phyloP scores from a whole-genome alignment of 768 basidiomycete genomes.

The Ephemerocybe angulata region DNA sequence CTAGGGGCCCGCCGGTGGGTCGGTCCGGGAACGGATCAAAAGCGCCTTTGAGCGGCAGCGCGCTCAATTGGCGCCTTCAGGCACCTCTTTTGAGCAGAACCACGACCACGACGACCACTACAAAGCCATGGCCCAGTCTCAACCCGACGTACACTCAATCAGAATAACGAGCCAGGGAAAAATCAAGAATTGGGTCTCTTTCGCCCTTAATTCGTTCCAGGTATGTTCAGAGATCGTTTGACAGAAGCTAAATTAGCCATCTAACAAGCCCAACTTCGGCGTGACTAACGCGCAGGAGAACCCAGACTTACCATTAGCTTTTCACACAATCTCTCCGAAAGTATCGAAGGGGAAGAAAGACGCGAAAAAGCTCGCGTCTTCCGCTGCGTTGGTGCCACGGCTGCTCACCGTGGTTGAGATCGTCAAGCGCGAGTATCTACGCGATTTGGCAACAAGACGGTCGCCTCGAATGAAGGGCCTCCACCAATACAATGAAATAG shows the following conservation, averaged over 20 bases:
- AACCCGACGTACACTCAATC: slow-evolving; percentile 16
- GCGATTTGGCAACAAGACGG: slow-evolving; percentile 40
- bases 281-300: slow-evolving; percentile 40
- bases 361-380: slow-evolving; percentile 24
- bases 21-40: too few relatives aligned
- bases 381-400: slow-evolving; percentile 45
- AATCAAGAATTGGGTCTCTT: slow-evolving; percentile 48
- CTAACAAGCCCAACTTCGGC: background rate
- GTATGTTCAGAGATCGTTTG: slow-evolving; percentile 26
- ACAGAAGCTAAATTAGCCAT: background rate
- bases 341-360: slow-evolving; percentile 2
- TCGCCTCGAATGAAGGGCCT: slow-evolving; percentile 49
- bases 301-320: slow-evolving; percentile 44
- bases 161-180: slow-evolving; percentile 58
- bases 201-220: slow-evolving; percentile 51
- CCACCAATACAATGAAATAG: slow-evolving; percentile 75
- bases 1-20: too few relatives aligned
- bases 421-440: slow-evolving; percentile 76
- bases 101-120: too few relatives aligned
- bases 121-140: too few relatives aligned
- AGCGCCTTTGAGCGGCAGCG: too few relatives aligned
- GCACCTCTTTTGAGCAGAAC: too few relatives aligned
- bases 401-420: slow-evolving; percentile 80
- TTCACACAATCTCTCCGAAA: slow-evolving; percentile 47
- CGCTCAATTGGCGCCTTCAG: too few relatives aligned